Percentiles rank a stretch among this genome's conserved stretches.
Conservation (phyloP, 352 stramenopile species). For the Elongisporangium undulatum region DNA sequence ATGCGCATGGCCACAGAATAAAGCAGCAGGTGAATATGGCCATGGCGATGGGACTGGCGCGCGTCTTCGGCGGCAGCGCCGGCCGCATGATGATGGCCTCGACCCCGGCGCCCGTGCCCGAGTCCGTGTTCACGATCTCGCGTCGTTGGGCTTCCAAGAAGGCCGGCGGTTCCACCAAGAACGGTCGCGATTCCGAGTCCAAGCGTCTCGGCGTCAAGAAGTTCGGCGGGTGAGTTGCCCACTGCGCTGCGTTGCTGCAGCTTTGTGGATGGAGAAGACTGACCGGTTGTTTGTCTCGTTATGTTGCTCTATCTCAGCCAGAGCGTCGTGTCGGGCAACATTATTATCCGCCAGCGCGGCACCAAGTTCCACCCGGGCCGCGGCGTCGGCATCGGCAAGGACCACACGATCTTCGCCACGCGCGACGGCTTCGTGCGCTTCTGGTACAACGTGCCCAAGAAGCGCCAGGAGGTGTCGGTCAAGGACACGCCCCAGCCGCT, state of each 20-base stretch:
- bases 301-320: slow-evolving; percentile 28
- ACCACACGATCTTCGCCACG: slow-evolving; percentile 93
- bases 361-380: slow-evolving; percentile 94
- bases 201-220: slow-evolving; percentile 98
- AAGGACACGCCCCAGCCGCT: slow-evolving; percentile 67
- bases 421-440: slow-evolving; percentile 89
- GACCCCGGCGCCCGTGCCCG: slow-evolving; percentile 10
- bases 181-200: slow-evolving; percentile 95
- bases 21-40: slow-evolving; percentile 29
- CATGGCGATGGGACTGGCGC: slow-evolving; percentile 72
- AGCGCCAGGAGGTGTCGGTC: slow-evolving; percentile 83
- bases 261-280: not conserved
- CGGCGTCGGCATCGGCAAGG: slow-evolving; percentile 92
- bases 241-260: not conserved
- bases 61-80: slow-evolving; percentile 47
- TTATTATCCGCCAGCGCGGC: slow-evolving; percentile 97
- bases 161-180: slow-evolving; percentile 95
- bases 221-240: slow-evolving; percentile 80
- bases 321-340: slow-evolving; percentile 91
- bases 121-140: slow-evolving; percentile 48
- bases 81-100: slow-evolving; percentile 8
- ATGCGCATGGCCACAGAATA: not conserved
- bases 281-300: not conserved
- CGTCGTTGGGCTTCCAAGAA: slow-evolving; percentile 94
- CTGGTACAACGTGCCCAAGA: slow-evolving; percentile 85